Base-by-base conservation (phyloP, 129 eudicot genomes). In the Tagetes erecta region DNA sequence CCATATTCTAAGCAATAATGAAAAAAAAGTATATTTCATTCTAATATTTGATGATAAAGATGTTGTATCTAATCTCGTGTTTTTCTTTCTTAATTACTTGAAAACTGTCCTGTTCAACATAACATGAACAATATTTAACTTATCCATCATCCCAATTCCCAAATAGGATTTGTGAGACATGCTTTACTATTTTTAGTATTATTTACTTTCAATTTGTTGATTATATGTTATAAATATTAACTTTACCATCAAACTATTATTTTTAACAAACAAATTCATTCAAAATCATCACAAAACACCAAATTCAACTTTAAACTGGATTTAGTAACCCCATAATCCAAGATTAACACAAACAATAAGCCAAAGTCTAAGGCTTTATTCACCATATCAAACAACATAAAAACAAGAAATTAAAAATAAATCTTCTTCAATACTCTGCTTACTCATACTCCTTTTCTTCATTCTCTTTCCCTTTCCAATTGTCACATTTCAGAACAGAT, bases 381-480 rank as follows among this genome's bases (percentile, higher is more conserved):
- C 40, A 70, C 40, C 7, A 56, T 31, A 14, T n/a, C 59, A 34
- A 46, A 11, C 46, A 62, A 46, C 20, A 38, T n/a, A 5, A 46
- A 56, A 59, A 30, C 53, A 14, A 60, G 38, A 53, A 60, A 71
- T 27, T 55, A 44, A 49, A 78, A 60, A 50, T 47, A 73, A 73
- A 70, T 75, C 83, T 79, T 79, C 74, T 51, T 77, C 81, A 38
- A 45, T 31, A 77, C 75, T 2, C 27, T 52, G 11, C 52, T 75
- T 75, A 58, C 80, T 70, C 20, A 52, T 68, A 86, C 84, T 86
- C 86, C 92, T 83, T 78, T 80, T 64, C 89, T 76, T 80, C 86
- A 71, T 76, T 83, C 77, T 80, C 89, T 39, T 82, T 81, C 76
- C 84, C 95, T 42, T 80, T 85, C 87, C 92, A 80, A 68, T 68